Base-by-base conservation (phyloP, 768 basidiomycete genomes). In the Tulasnella sp. region DNA sequence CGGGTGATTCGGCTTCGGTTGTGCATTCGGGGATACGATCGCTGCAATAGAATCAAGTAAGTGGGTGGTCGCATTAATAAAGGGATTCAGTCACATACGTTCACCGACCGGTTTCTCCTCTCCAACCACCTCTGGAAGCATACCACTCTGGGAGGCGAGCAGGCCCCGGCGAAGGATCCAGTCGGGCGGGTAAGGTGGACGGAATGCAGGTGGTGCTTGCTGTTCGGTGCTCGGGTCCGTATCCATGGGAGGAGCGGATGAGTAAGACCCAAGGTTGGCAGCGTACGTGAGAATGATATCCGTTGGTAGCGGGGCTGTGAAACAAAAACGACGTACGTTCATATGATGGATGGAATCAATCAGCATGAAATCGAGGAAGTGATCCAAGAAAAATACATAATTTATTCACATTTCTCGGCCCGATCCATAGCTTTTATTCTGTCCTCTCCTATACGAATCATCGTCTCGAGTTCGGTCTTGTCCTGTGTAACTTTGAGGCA, bases 101-200 rank as follows among this genome's bases (percentile, higher is more conserved):
- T 80, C 76, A 52, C 87, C 89, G 61, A 90, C 84, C 22, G 83
- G 81, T 68, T 88, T 85, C 7, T 83, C 87, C 73, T 91, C 89
- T 86, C 89, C 49, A 85, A 76, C 45, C 80, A 70, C 4, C 84
- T 89, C 59, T 90, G 75, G 0, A 87, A 88, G 25, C 83, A 84
- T 69, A 89, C 87, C 21, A 81, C 82, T 66, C 85, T 88, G 69
- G 90, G 78, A 59, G 78, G 45, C 57, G 7, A 59, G 29, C 12
- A 31, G 78, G 1, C 89, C 89, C 24, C 83, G 78, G 53, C 88
- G 82, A 86, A 92, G 89, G 71, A 88, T 91, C 69, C 90, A 89
- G 71, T 90, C 88, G 66, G 89, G 90, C 0, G 89, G 89, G 69
- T 90, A 92, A 10, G 90, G 90, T 38, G 88, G 88, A 73, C 90